Conservation (phyloP, 164 flowering plant genomes). For the Umbellularia californica region DNA sequence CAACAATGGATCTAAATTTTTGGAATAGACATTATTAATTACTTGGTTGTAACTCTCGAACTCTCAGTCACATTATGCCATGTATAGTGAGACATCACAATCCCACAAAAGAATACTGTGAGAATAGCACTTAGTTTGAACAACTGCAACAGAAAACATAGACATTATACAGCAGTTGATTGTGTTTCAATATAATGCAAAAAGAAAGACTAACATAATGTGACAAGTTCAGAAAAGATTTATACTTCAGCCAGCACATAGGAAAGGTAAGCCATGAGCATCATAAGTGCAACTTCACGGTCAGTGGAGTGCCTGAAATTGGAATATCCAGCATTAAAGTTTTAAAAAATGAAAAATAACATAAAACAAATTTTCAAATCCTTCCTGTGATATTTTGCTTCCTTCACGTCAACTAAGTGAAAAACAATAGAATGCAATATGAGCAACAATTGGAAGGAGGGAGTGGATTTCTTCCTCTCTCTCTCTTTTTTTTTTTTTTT, state of each 20-base stretch:
- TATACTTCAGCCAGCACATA: slow-evolving; percentile 87
- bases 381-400: neutral
- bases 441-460: too few relatives aligned
- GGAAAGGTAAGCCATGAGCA: slow-evolving; percentile 93
- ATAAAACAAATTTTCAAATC: neutral
- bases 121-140: slow-evolving; percentile 76
- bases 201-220: neutral
- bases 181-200: neutral
- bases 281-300: slow-evolving; percentile 91
- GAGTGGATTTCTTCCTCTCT: too few relatives aligned
- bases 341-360: neutral
- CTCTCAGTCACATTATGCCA: slow-evolving; percentile 96
- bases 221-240: neutral
- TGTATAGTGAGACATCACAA: slow-evolving; percentile 92
- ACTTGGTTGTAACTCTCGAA: slow-evolving; percentile 72
- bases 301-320: slow-evolving; percentile 83
- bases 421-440: too few relatives aligned
- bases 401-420: neutral
- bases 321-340: neutral
- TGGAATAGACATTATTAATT: neutral
- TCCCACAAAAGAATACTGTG: slow-evolving; percentile 92
- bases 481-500: too few relatives aligned
- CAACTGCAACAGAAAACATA: slow-evolving; percentile 45
- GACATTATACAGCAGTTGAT: neutral
- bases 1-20: too few relatives aligned